A percentile compares a stretch with the other conserved stretches of the same genome.
Conservation (phyloP, 352 stramenopile genomes). For the Pythium volutum region DNA sequence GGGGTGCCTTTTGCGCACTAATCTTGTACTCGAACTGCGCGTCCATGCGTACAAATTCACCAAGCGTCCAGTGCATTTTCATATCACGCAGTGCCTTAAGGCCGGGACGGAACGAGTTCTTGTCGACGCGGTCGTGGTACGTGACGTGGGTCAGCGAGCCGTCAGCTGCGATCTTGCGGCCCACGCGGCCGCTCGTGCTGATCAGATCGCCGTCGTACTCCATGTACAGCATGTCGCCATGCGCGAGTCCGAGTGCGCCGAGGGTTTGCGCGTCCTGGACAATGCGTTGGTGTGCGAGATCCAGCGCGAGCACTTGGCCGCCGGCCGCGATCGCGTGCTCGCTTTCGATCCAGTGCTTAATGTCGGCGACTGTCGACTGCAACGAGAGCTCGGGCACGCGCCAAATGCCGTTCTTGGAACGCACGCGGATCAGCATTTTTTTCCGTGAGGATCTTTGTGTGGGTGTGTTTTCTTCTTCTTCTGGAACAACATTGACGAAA, state of each 20-base stretch:
- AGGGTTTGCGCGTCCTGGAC: slow-evolving; percentile 56
- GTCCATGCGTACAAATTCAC: slow-evolving; percentile 97
- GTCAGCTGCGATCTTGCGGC: slow-evolving; percentile 78
- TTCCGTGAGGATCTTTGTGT: not conserved
- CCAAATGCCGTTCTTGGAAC: slow-evolving; percentile 88
- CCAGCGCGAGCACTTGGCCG: slow-evolving; percentile 53
- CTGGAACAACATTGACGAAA: not conserved
- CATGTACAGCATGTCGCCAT: slow-evolving; percentile 82
- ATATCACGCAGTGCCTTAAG: slow-evolving; percentile 96
- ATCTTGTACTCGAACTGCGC: slow-evolving; percentile 98
- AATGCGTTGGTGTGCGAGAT: slow-evolving; percentile 39
- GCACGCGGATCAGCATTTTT: slow-evolving; percentile 80
- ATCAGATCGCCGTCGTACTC: slow-evolving; percentile 72
- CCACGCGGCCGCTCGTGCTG: slow-evolving; percentile 40
- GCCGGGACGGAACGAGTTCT: slow-evolving; percentile 93
- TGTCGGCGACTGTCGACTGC: slow-evolving; percentile 58
- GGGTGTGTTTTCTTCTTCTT: too few species aligned
- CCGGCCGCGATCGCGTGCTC: slow-evolving; percentile 59
- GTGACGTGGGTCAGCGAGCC: slow-evolving; percentile 74
- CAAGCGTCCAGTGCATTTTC: slow-evolving; percentile 98
- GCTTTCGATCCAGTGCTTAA: slow-evolving; percentile 75
- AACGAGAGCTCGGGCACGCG: slow-evolving; percentile 63
- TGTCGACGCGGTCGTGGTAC: slow-evolving; percentile 69
- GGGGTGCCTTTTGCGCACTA: slow-evolving; percentile 88
- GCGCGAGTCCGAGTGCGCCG: slow-evolving; percentile 47